Evolutionary conservation across 2,329 filamentous ascomycete genomes (phyloP).

Genomic region (Paraphaeosphaeria sporulosa): DNA sequence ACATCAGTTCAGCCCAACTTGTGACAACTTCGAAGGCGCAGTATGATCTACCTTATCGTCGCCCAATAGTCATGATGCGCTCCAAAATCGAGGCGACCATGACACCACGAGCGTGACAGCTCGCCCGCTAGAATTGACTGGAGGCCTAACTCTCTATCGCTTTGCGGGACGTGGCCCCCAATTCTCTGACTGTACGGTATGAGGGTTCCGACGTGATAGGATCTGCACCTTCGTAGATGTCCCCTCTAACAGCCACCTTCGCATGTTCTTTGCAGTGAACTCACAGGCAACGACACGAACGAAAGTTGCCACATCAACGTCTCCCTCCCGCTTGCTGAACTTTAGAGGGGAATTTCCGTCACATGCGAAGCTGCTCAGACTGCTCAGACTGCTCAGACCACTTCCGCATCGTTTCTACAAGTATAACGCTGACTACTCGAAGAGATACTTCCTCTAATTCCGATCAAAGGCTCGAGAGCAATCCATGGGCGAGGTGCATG

Average conservation of each 20-base stretch:
- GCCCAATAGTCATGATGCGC: neutral
- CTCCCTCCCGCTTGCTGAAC: neutral
- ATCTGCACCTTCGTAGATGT: too few relatives aligned
- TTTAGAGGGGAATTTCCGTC: neutral
- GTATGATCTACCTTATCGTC: neutral
- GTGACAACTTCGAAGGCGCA: neutral
- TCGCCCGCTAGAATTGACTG: neutral
- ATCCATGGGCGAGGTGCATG: slow-evolving; percentile 1
- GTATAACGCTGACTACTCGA: neutral
- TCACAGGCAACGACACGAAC: neutral
- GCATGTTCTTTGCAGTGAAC: neutral
- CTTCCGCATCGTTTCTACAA: neutral
- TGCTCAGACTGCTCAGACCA: neutral
- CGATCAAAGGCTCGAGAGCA: neutral
- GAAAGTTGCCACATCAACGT: neutral
- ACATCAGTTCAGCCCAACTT: neutral
- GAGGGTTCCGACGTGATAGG: neutral
- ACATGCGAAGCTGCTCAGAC: neutral
- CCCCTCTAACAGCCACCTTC: neutral
- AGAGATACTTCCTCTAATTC: too few relatives aligned
- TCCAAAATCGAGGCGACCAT: neutral
- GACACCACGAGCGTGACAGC: neutral
- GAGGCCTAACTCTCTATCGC: neutral
- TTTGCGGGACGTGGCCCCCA: neutral
- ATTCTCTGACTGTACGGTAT: neutral